Percentiles rank a stretch among this genome's conserved stretches.
These are phyloP conservation scores for Talaromyces islandicus DNA, from an alignment of 2,329 filamentous ascomycete species.

Conservation along the genomic window DNA sequence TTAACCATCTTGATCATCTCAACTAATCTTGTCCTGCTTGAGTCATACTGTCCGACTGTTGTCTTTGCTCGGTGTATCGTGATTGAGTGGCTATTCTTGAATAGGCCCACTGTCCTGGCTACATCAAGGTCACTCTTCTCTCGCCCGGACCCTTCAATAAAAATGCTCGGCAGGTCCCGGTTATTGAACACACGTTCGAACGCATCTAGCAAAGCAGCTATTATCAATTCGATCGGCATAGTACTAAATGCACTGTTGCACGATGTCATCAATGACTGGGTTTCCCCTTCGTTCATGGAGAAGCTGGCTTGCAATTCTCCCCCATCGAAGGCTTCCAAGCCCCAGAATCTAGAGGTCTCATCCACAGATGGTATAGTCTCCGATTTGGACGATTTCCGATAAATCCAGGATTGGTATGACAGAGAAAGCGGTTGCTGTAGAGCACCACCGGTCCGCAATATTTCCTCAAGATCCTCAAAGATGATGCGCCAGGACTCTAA, in stretches of 20 bases:
- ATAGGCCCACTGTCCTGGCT: conserved; percentile 24
- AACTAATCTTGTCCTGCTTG: not conserved
- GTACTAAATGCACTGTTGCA: conserved; percentile 12
- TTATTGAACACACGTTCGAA: conserved; percentile 54
- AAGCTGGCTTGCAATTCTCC: not conserved
- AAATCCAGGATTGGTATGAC: not conserved
- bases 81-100: not conserved
- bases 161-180: conserved; percentile 46
- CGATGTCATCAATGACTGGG: not conserved
- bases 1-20: not conserved
- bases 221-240: conserved; percentile 9
- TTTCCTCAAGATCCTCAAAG: conserved; percentile 5
- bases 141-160: conserved; percentile 30
- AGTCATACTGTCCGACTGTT: not conserved
- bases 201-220: conserved; percentile 50
- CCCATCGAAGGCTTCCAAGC: not conserved
- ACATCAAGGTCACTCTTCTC: conserved; percentile 46
- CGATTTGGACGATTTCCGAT: not conserved
- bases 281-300: not conserved
- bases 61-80: not conserved
- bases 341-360: not conserved
- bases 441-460: not conserved
- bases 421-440: not conserved
- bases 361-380: not conserved
- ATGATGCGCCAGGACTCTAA: conserved; percentile 9